A percentile compares a stretch with the other conserved stretches of the same genome.
Evolutionary conservation across 2,329 filamentous ascomycete species (phyloP).

Genomic region (Trichoderma guizhouense): DNA sequence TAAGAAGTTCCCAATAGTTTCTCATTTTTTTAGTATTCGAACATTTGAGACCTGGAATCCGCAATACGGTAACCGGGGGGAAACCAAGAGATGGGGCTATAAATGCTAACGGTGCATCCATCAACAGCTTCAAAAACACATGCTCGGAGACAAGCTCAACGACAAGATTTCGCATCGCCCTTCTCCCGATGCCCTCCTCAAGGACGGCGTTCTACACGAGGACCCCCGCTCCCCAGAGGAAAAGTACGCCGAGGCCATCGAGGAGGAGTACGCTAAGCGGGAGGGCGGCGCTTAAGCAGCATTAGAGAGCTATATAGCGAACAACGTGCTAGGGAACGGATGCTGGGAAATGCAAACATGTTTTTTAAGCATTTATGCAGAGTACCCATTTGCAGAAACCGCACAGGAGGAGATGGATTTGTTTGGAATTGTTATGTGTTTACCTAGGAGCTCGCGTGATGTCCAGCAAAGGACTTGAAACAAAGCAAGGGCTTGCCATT

Average conservation of each 20-base stretch:
- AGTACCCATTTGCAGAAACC: neutral
- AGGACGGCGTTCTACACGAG: slow-evolving; percentile 73
- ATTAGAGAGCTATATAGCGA: neutral
- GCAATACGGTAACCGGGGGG: too few relatives aligned
- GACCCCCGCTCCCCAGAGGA: slow-evolving; percentile 58
- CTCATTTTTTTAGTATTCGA: neutral
- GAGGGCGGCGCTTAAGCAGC: slow-evolving; percentile 55
- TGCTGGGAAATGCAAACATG: neutral
- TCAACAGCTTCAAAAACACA: slow-evolving; percentile 71
- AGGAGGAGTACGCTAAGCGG: slow-evolving; percentile 62
- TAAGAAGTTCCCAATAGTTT: slow-evolving; percentile 26
- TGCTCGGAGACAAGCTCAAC: slow-evolving; percentile 82
- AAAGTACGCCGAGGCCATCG: slow-evolving; percentile 59
- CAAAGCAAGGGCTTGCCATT: neutral
- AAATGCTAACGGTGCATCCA: neutral
- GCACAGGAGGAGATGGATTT: neutral
- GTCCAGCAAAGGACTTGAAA: neutral
- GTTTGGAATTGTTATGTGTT: neutral
- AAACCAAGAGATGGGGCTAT: neutral
- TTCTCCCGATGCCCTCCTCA: slow-evolving; percentile 69
- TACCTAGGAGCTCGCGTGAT: neutral
- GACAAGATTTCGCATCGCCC: slow-evolving; percentile 81
- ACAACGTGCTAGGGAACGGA: neutral
- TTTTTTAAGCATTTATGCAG: neutral
- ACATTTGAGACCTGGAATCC: neutral